A percentile compares a stretch with the other conserved stretches of the same genome.
phyloP scores from a whole-genome alignment of 768 basidiomycete genomes.

The Imleria badia region DNA sequence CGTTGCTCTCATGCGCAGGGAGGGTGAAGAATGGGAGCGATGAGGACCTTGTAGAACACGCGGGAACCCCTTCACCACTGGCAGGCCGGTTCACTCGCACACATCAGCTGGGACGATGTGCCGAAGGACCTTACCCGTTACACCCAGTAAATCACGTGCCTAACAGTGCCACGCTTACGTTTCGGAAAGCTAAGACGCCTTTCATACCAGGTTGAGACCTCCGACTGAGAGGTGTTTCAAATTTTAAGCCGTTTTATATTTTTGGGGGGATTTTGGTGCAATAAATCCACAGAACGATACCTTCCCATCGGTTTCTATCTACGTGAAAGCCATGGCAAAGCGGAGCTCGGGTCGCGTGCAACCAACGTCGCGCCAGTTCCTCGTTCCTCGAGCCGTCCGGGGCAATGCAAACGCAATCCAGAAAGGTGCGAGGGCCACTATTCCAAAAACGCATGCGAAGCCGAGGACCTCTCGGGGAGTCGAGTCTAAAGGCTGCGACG shows the following conservation, averaged over 20 bases:
- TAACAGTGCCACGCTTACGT: background rate
- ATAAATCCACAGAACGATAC: background rate
- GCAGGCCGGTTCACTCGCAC: background rate
- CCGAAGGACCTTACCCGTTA: conserved; percentile 17
- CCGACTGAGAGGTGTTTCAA: background rate
- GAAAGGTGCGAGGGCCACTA: background rate
- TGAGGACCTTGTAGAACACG: background rate
- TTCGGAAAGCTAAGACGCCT: too few species aligned
- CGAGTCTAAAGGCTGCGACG: too few species aligned
- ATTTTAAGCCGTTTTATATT: background rate
- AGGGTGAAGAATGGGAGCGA: background rate
- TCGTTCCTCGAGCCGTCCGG: background rate
- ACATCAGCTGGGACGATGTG: background rate
- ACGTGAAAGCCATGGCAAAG: too few species aligned
- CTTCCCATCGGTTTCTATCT: too few species aligned
- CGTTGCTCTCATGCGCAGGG: conserved; percentile 10
- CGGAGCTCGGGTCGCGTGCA: too few species aligned
- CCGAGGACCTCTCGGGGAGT: background rate
- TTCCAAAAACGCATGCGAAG: too few species aligned
- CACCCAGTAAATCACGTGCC: conserved; percentile 10
- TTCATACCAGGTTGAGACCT: too few species aligned
- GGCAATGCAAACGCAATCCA: background rate
- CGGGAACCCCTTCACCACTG: background rate
- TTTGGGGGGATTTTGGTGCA: background rate
- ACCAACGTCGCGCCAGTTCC: background rate